Conservation (phyloP, 306 rosid species). For the Cucumis melo region DNA sequence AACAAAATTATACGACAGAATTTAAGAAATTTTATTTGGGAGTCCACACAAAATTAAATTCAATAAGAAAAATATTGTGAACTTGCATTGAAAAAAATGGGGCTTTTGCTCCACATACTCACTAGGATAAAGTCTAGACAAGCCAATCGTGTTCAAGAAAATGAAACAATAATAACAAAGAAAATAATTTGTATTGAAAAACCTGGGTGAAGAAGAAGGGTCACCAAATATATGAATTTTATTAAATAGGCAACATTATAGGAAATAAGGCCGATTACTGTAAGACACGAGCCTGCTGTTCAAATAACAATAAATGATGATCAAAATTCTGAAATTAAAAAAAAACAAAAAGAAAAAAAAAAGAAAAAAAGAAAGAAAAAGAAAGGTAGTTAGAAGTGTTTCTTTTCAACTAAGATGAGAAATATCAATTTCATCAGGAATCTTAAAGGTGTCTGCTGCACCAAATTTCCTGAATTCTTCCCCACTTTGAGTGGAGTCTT, state of each 20-base stretch:
- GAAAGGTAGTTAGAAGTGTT: not conserved
- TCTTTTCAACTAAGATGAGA: conserved; percentile 50
- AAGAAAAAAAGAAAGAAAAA: not conserved
- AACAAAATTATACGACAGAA: too few species aligned
- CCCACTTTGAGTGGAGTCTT: conserved; percentile 15
- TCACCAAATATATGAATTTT: not conserved
- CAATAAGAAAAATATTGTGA: too few species aligned
- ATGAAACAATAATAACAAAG: too few species aligned
- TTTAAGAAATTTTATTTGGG: too few species aligned
- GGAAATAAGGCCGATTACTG: not conserved
- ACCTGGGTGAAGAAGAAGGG: too few species aligned
- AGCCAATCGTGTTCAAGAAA: too few species aligned
- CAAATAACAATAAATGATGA: not conserved
- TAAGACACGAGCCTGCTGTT: not conserved
- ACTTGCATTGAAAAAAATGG: too few species aligned
- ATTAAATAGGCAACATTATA: not conserved
- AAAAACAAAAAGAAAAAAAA: too few species aligned
- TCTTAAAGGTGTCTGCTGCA: conserved; percentile 73
- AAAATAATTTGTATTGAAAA: too few species aligned
- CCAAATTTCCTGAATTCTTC: conserved; percentile 90
- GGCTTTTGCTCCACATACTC: too few species aligned
- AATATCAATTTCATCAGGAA: conserved; percentile 57
- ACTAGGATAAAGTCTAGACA: too few species aligned
- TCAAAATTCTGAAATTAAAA: not conserved
- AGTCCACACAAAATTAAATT: too few species aligned